Evolutionary conservation across 768 basidiomycete species (phyloP), one percentile per base, ranked within the genome.

Genomic region (Inosperma sp.): DNA sequence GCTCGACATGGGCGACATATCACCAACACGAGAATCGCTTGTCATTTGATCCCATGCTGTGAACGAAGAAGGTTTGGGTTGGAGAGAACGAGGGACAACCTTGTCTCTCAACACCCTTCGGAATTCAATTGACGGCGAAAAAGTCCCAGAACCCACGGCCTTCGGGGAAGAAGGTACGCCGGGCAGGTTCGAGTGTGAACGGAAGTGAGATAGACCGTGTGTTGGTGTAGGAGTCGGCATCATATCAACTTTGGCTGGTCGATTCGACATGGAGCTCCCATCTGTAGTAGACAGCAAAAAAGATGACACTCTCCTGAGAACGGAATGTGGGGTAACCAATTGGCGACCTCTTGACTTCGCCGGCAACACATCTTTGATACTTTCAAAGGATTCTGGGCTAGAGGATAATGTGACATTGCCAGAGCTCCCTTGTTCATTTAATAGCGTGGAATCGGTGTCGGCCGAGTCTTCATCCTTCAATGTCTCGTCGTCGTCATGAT

Each of bases 371-470:
- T n/a, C n/a, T n/a, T n/a, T n/a, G n/a, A n/a, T n/a, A n/a, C n/a
- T n/a, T n/a, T n/a, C n/a, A n/a, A n/a, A n/a, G n/a, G n/a, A n/a
- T n/a, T n/a, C n/a, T n/a, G n/a, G n/a, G n/a, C n/a, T 9, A 46
- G 22, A 46, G 25, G 22, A 17, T 14, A 22, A 5, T 6, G 29
- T 16, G 13, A 19, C 19, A 45, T 36, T 4, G 34, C 4, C 12
- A 12, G 43, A 56, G 25, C 49, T 43, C n/a, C 42, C 30, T 36
- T 63, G 26, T 50, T 34, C 26, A 67, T 60, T n/a, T n/a, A n/a
- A n/a, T n/a, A n/a, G n/a, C 7, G 64, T 67, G 2, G 64, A 61
- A 10, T 60, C 56, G 14, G 60, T 54, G 39, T 65, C 63, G 16
- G 53, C 53, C 23, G 60, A 63, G 14, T 56, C 59, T 17, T 59